A percentile compares a stretch with the other conserved stretches of the same genome.
These are phyloP conservation scores for Malania oleifera DNA, from an alignment of 164 flowering plant genomes.

Conservation along the genomic window DNA sequence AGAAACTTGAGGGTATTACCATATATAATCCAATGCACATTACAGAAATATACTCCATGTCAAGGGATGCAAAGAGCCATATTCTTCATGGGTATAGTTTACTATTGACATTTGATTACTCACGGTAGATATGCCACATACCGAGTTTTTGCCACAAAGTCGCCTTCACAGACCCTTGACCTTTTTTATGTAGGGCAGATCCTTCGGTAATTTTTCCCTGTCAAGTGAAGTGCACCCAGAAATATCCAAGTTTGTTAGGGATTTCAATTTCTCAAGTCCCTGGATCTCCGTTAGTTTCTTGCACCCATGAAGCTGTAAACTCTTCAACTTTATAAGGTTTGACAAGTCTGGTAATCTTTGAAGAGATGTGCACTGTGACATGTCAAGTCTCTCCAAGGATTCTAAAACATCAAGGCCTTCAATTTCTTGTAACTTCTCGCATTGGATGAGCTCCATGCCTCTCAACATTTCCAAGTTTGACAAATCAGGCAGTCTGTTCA, in stretches of 20 bases:
- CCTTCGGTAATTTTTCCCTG: no score
- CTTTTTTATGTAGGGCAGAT: no score
- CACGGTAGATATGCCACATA: no score
- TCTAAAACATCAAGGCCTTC: not conserved
- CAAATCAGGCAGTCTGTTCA: not conserved
- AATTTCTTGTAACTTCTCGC: not conserved
- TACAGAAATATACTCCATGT: no score
- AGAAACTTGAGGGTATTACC: no score
- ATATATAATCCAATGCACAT: no score
- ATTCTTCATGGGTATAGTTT: no score
- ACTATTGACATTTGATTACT: no score
- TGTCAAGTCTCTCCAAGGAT: not conserved
- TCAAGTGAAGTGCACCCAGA: not conserved
- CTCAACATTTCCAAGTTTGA: not conserved
- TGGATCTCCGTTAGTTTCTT: not conserved
- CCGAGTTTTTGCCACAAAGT: no score
- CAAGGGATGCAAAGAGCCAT: no score
- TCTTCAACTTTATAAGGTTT: not conserved
- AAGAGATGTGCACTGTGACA: not conserved
- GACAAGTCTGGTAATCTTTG: not conserved
- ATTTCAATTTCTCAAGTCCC: constrained; percentile 3
- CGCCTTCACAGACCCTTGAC: no score
- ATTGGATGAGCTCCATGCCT: not conserved
- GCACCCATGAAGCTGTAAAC: not conserved
- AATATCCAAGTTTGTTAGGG: not conserved